Evolutionary conservation across 2,329 filamentous ascomycete species (phyloP).

Genomic region (Aspergillus sp.): DNA sequence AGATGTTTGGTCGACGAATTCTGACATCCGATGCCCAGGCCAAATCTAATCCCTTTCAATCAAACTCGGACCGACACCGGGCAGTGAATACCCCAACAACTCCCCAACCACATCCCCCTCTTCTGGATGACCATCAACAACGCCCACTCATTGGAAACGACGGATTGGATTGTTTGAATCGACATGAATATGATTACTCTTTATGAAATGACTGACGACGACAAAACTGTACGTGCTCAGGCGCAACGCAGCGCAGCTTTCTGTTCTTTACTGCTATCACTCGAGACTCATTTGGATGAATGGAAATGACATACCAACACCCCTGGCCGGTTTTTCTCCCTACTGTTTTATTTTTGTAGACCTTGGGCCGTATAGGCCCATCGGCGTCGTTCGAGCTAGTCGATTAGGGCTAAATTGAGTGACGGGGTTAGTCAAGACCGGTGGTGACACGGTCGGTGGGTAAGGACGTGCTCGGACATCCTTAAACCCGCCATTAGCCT

Average conservation of each 20-base stretch:
- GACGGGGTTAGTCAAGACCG: background rate
- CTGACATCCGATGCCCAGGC: background rate
- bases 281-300: conserved; percentile 1
- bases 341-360: background rate
- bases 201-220: conserved; percentile 7
- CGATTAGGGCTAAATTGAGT: background rate
- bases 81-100: background rate
- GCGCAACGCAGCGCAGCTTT: background rate
- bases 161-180: background rate
- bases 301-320: background rate
- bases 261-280: background rate
- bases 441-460: background rate
- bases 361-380: background rate
- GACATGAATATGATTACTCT: conserved; percentile 2
- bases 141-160: conserved; percentile 1
- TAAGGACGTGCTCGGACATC: background rate
- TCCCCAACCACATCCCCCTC: background rate
- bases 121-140: background rate
- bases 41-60: background rate
- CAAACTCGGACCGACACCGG: background rate
- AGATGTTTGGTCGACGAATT: background rate
- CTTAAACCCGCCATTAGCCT: background rate
- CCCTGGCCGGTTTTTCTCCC: background rate
- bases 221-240: background rate
- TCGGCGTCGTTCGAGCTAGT: background rate